Evolutionary conservation across 139 green algal genomes (phyloP).

Genomic region (Edaphochlamys debaryana): DNA sequence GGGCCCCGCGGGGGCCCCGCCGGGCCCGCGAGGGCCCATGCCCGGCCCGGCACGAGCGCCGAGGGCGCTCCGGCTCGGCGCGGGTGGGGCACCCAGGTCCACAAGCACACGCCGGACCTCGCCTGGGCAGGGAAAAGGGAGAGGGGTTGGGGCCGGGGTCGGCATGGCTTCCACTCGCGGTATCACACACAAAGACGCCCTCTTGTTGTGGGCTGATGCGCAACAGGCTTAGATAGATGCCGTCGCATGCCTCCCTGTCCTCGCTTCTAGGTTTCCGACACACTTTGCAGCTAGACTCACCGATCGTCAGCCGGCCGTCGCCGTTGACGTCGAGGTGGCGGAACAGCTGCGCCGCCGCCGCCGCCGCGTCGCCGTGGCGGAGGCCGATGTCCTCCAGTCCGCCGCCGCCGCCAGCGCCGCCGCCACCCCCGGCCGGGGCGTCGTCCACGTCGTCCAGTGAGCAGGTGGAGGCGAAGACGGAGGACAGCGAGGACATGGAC

Average conservation of each 20-base stretch:
- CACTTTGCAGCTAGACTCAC: neutral
- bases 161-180: neutral
- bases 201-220: too few species aligned
- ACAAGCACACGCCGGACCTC: conserved; percentile 29
- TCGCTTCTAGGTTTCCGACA: too few species aligned
- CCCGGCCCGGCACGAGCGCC: too few species aligned
- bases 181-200: neutral
- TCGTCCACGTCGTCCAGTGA: conserved; percentile 16
- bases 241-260: too few species aligned
- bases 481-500: neutral
- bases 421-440: neutral
- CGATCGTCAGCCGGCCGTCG: conserved; percentile 29
- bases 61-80: too few species aligned
- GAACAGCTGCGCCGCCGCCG: conserved; percentile 39
- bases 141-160: neutral
- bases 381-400: too few species aligned
- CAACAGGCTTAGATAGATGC: neutral
- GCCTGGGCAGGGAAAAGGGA: neutral
- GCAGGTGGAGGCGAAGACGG: neutral
- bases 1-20: neutral
- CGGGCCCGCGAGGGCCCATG: too few species aligned
- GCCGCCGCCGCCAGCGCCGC: neutral
- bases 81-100: conserved; percentile 14
- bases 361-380: neutral
- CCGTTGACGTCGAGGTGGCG: conserved; percentile 37